phyloP scores from a whole-genome alignment of 176 grass and related monocot genomes.

The Urochloa ruziziensis region DNA sequence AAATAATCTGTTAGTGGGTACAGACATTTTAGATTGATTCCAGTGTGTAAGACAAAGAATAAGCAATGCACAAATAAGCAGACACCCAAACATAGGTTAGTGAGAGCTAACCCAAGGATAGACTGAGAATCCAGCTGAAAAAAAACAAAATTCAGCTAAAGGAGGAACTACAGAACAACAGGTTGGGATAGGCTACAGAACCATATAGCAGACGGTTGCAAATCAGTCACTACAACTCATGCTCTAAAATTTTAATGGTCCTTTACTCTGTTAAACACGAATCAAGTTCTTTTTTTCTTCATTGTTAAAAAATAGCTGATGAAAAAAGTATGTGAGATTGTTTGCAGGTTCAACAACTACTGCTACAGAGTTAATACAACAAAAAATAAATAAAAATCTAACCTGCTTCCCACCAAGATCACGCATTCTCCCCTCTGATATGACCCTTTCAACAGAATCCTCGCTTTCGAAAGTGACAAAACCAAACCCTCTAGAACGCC shows the following conservation, averaged over 20 bases:
- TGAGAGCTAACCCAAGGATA: too few relatives aligned
- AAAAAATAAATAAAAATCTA: neutral
- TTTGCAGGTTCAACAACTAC: neutral
- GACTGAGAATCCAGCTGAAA: neutral
- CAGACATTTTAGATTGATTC: conserved; percentile 1
- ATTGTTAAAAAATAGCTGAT: neutral
- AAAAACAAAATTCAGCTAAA: neutral
- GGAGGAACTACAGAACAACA: neutral
- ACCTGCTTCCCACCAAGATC: conserved; percentile 97
- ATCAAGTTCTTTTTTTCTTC: neutral
- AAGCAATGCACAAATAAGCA: neutral
- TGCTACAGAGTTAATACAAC: neutral
- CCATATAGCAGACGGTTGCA: neutral
- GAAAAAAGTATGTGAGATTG: neutral
- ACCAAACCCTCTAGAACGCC: conserved; percentile 95
- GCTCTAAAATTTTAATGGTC: neutral
- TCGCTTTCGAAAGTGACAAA: conserved; percentile 95
- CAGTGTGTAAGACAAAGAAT: neutral
- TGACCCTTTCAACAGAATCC: conserved; percentile 87
- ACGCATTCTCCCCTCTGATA: conserved; percentile 96
- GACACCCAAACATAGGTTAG: neutral
- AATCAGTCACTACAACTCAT: neutral
- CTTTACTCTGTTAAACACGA: neutral
- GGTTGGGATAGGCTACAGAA: neutral
- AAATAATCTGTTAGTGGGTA: neutral